Evolutionary conservation across 164 flowering plant genomes (phyloP).

Genomic region (Paratinospora sagittata): DNA sequence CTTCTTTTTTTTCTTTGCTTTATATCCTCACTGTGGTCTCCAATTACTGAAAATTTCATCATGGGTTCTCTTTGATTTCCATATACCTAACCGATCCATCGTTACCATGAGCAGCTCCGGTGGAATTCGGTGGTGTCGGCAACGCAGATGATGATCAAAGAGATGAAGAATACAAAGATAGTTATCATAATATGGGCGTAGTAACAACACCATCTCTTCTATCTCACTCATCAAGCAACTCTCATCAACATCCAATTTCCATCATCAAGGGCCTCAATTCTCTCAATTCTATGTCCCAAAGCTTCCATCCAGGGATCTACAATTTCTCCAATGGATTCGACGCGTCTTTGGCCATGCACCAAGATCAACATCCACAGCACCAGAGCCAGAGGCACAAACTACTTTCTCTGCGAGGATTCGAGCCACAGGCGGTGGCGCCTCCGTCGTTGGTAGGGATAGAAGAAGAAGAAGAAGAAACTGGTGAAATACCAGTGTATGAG

Average conservation of each 20-base stretch:
- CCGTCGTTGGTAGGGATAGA: slow-evolving; percentile 31
- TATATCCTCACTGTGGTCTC: not conserved
- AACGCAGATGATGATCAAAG: slow-evolving; percentile 7
- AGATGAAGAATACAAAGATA: slow-evolving; percentile 24
- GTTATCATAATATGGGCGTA: slow-evolving; percentile 36
- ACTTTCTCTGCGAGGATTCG: slow-evolving; percentile 20
- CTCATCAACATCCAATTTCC: slow-evolving; percentile 1
- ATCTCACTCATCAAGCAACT: not conserved
- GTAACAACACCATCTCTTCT: slow-evolving; percentile 11
- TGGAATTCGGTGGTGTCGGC: not conserved
- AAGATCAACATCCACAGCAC: slow-evolving; percentile 38
- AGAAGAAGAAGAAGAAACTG: slow-evolving; percentile 7
- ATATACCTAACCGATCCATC: slow-evolving; percentile 2
- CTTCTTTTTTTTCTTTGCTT: not conserved
- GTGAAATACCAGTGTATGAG: slow-evolving; percentile 39
- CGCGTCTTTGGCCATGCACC: slow-evolving; percentile 33
- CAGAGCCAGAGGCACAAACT: slow-evolving; percentile 62
- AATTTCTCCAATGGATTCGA: slow-evolving; percentile 62
- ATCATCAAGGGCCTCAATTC: slow-evolving; percentile 5
- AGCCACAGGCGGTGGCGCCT: slow-evolving; percentile 37
- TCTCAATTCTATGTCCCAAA: slow-evolving; percentile 60
- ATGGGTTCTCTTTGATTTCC: not conserved
- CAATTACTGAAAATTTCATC: slow-evolving; percentile 3
- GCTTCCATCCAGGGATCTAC: slow-evolving; percentile 50
- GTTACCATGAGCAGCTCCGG: slow-evolving; percentile 7